phyloP scores from a whole-genome alignment of 106 monocot genomes.

The Dactylorhiza incarnata region DNA sequence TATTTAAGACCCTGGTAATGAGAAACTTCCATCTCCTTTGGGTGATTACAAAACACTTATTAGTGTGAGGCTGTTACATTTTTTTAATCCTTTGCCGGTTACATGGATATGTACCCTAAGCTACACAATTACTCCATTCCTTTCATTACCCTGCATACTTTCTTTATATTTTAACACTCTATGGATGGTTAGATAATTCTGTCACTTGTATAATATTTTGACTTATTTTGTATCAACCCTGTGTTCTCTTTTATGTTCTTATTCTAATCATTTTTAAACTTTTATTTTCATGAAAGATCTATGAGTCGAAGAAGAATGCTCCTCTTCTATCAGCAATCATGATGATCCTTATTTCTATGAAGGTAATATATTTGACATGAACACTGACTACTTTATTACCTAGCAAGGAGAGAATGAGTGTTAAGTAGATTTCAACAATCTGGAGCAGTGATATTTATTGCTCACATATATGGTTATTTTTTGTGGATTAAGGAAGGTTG shows the following conservation, averaged over 20 bases:
- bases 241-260: neutral
- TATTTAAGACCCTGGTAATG: neutral
- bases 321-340: conserved; percentile 34
- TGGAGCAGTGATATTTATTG: neutral
- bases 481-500: neutral
- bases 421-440: neutral
- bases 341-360: conserved; percentile 47
- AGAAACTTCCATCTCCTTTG: neutral
- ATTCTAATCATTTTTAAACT: conserved; percentile 1
- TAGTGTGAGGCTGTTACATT: neutral
- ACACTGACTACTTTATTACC: neutral
- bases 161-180: neutral
- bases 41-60: neutral
- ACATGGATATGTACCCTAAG: neutral
- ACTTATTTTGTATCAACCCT: neutral
- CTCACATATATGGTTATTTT: neutral
- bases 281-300: conserved; percentile 23
- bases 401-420: neutral
- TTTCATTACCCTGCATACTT: neutral
- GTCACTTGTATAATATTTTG: neutral
- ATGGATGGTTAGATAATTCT: neutral
- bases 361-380: conserved; percentile 33
- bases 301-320: conserved; percentile 24
- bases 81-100: neutral
- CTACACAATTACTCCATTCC: neutral